Base-by-base conservation (phyloP, 441 rosid genomes). In the Theobroma grandiflorum region DNA sequence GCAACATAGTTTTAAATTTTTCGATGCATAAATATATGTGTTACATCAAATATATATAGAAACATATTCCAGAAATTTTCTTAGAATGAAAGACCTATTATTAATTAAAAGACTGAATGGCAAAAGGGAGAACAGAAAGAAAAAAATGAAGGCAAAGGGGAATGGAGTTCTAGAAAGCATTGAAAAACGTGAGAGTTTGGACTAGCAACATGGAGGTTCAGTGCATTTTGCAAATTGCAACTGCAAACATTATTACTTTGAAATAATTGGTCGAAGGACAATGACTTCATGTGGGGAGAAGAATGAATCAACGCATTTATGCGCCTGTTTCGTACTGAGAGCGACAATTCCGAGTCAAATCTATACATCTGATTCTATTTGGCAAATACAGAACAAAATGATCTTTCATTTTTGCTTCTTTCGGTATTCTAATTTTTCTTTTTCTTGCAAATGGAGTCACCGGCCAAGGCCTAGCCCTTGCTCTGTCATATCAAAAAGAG, bases 121-220 rank as follows among this genome's bases (percentile, higher is more conserved):
- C 11, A 22, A 59, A 59, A 31, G 12, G 33, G 26, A 61, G 16
- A 61, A 31, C 38, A 45, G n/a, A 53, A 3, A 15, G 4, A 53
- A 53, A 15, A 53, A 18, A 53, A 53, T 53, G 58, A 15, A 18
- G n/a, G 1, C 4, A 14, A 53, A 53, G 6, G 58, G 10, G n/a
- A 14, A 53, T 4, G 7, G 42, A 33, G 40, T 31, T 62, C 40
- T 62, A 8, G 67, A 62, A 33, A 62, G 42, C 68, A 35, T 33
- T 14, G 68, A 64, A 64, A 63, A 35, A 7, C 35, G 35, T 4
- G 18, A 12, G 40, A 31, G 35, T 9, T 31, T 10, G 8, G n/a
- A 33, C 18, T 33, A 63, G 42, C 38, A 63, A 63, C 42, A 63
- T 63, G 66, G 4, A 33, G 59, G 42, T 71, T 71, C 59, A 71